Percentiles rank a stretch among this genome's conserved stretches.
These are phyloP conservation scores for Phytophthora boehmeriae DNA, from an alignment of 352 stramenopile species.

Conservation along the genomic window DNA sequence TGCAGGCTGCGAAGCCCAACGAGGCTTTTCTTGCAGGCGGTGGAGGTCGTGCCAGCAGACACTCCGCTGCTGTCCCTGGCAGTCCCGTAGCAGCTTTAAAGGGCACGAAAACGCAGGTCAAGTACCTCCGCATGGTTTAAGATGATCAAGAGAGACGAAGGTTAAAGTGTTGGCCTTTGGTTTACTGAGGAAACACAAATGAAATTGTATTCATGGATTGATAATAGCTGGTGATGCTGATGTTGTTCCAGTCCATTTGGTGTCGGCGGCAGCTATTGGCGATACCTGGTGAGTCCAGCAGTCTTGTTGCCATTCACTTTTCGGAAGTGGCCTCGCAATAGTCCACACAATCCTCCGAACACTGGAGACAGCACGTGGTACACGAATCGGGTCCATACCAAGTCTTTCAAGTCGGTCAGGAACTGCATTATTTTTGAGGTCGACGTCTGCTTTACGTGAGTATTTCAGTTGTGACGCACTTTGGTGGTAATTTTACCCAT, in stretches of 20 bases:
- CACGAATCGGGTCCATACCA: not conserved
- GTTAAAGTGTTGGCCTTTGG: no score
- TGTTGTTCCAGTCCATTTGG: not conserved
- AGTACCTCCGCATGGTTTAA: slow-evolving; percentile 15
- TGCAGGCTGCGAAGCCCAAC: slow-evolving; percentile 30
- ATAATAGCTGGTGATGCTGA: not conserved
- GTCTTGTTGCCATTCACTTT: slow-evolving; percentile 4
- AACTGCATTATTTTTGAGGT: slow-evolving; percentile 2
- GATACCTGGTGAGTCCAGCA: not conserved
- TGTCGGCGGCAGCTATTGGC: not conserved
- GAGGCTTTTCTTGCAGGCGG: slow-evolving; percentile 26
- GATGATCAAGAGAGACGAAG: not conserved
- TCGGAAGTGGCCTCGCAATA: not conserved
- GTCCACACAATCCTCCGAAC: slow-evolving; percentile 3
- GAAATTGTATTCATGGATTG: no score
- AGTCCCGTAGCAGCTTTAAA: slow-evolving; percentile 8
- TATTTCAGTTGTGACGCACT: not conserved
- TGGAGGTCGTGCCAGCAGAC: slow-evolving; percentile 17
- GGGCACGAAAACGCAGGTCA: slow-evolving; percentile 13
- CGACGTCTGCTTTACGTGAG: no score
- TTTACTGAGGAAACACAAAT: no score
- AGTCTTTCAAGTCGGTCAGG: slow-evolving; percentile 1
- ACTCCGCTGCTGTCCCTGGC: slow-evolving; percentile 17
- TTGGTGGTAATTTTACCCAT: not conserved
- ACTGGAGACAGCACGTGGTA: slow-evolving; percentile 3